phyloP scores from a whole-genome alignment of 192 early-diverging fungal genomes.

The Rhizophagus sp. region DNA sequence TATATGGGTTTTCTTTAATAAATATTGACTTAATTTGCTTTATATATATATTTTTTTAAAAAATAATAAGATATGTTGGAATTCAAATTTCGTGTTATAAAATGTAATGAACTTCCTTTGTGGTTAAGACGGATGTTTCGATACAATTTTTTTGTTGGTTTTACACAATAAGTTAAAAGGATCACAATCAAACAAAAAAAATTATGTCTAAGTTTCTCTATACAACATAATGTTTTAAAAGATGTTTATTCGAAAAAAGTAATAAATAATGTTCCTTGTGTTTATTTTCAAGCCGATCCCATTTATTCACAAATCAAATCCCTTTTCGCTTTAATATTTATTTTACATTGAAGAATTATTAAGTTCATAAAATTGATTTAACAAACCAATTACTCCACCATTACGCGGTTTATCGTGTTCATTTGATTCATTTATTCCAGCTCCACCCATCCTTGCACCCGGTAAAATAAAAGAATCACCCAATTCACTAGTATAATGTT shows the following conservation, averaged over 20 bases:
- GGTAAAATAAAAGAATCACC: constrained; percentile 33
- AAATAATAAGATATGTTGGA: no score
- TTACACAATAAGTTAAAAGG: no score
- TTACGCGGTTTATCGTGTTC: constrained; percentile 31
- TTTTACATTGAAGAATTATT: constrained; percentile 46
- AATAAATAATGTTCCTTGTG: background rate
- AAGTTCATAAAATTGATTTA: constrained; percentile 60
- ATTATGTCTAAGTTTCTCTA: no score
- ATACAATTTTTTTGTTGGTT: no score
- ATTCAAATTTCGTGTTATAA: no score
- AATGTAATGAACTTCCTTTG: no score
- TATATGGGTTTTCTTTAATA: no score
- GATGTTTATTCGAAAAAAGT: background rate
- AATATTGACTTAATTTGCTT: no score
- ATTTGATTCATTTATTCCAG: constrained; percentile 33
- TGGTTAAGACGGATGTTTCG: no score
- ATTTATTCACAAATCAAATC: background rate
- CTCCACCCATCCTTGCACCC: background rate
- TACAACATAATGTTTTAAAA: no score
- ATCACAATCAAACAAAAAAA: no score
- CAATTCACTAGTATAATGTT: constrained; percentile 33
- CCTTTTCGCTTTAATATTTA: background rate
- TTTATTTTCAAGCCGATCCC: background rate
- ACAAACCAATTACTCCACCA: constrained; percentile 47
- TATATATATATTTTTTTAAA: no score